phyloP scores from a whole-genome alignment of 2,329 filamentous ascomycete species.

The Nemania diffusa region DNA sequence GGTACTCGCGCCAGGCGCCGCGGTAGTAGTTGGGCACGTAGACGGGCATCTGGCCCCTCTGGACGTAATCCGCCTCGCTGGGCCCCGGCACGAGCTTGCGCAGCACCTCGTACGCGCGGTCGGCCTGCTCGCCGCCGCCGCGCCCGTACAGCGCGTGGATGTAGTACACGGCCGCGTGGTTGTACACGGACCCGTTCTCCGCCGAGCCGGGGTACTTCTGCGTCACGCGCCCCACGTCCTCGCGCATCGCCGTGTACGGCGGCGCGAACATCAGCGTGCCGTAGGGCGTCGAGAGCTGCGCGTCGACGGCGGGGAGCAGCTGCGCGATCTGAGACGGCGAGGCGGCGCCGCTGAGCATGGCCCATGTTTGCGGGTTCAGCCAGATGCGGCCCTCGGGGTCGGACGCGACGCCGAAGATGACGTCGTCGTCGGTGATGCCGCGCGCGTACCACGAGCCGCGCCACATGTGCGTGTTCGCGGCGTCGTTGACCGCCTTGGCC shows the following conservation, averaged over 20 bases:
- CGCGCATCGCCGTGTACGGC: slow-evolving; percentile 64
- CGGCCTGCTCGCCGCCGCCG: slow-evolving; percentile 54
- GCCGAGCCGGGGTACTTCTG: slow-evolving; percentile 67
- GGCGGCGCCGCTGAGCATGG: slow-evolving; percentile 65
- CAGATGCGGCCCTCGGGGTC: slow-evolving; percentile 66
- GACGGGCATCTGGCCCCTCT: slow-evolving; percentile 65
- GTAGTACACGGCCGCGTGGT: slow-evolving; percentile 67
- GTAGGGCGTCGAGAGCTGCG: slow-evolving; percentile 63
- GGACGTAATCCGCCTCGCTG: slow-evolving; percentile 59
- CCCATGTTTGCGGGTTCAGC: slow-evolving; percentile 67
- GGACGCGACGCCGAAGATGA: slow-evolving; percentile 61
- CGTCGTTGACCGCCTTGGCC: slow-evolving; percentile 59
- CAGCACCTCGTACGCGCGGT: slow-evolving; percentile 62
- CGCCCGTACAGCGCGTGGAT: slow-evolving; percentile 64
- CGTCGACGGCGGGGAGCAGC: slow-evolving; percentile 61
- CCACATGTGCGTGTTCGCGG: slow-evolving; percentile 64
- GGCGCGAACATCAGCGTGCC: slow-evolving; percentile 67
- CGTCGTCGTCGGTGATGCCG: slow-evolving; percentile 66
- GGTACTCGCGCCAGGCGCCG: slow-evolving; percentile 59
- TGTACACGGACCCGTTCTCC: slow-evolving; percentile 69
- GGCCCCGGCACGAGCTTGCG: slow-evolving; percentile 66
- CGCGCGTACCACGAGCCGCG: slow-evolving; percentile 67
- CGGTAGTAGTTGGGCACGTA: slow-evolving; percentile 70
- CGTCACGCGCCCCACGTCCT: slow-evolving; percentile 67
- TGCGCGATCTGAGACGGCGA: slow-evolving; percentile 53